These are phyloP conservation scores for Kingdonia uniflora DNA, from an alignment of 164 flowering plant species.

Conservation along the genomic window DNA sequence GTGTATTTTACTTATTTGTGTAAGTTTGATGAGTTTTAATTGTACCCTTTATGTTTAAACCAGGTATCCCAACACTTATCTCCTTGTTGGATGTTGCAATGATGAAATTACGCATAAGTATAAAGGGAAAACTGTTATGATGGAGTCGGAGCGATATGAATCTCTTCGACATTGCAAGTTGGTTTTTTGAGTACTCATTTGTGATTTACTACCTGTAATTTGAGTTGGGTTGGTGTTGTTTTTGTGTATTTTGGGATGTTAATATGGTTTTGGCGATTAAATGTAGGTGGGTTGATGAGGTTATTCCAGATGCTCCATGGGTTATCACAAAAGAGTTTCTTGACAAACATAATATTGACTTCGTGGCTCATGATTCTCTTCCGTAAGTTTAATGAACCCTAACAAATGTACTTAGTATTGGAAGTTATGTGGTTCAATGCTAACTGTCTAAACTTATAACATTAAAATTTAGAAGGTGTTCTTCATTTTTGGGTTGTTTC, in stretches of 20 bases:
- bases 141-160: conserved; percentile 68
- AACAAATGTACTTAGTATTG: not conserved
- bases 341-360: conserved; percentile 83
- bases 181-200: not conserved
- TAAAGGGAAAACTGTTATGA: conserved; percentile 98
- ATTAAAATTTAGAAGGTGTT: too few species aligned
- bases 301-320: conserved; percentile 99
- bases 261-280: not conserved
- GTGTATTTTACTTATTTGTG: not conserved
- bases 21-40: not conserved
- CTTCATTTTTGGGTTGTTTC: too few species aligned
- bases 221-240: not conserved
- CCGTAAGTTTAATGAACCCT: conserved; percentile 55
- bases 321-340: conserved; percentile 71
- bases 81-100: conserved; percentile 91
- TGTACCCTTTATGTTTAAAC: too few species aligned
- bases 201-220: not conserved
- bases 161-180: conserved; percentile 97
- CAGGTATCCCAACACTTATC: conserved; percentile 81
- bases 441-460: too few species aligned
- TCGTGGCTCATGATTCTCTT: conserved; percentile 93
- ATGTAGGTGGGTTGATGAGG: conserved; percentile 98
- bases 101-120: conserved; percentile 71
- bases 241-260: not conserved
- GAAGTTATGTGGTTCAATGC: too few species aligned